Evolutionary conservation across 2,329 filamentous ascomycete genomes (phyloP), one percentile per base, ranked within the genome.

Genomic region (Aspergillus quadrilineatus): DNA sequence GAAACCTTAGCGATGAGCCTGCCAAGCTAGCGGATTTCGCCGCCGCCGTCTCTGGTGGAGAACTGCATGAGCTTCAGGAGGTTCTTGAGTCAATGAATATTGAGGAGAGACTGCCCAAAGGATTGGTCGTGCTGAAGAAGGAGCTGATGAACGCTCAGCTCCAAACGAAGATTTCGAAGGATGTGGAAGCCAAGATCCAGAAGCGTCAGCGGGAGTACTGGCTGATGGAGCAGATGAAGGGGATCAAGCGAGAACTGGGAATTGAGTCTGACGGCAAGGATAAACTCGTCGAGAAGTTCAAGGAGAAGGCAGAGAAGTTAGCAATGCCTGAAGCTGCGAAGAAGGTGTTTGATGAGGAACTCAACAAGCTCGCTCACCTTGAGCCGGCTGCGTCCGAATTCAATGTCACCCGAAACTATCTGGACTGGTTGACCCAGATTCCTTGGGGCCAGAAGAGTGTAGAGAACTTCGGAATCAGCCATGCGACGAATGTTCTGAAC

Each of bases 191-290:
- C 69, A 97, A 96, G 77, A 97, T 99, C 53, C 92, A 92, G 67
- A 97, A 99, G 77, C 88, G 93, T 30, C 94, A 99, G 73, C 87
- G 94, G 51, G 94, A 99, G 71, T 99, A 97, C 77, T 97, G 92
- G 90, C 80, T 99, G 46, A 95, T 96, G 91, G 94, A 99, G 76
- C 95, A 99, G 74, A 96, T 99, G 92, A 97, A 97, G 80, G 94
- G 92, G 28, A 99, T 99, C 69, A 89, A 91, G 57, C 85, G 94
- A 57, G 94, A 99, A 75, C 85, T 99, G 48, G 94, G 95, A 22
- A 90, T 99, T 52, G 95, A 99, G 73, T 96, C 91, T 5, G 94
- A 99, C 69, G 94, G 95, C 62, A 99, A 97, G 76, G 94, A 99
- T 69, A 97, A 97, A 77, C 82, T 99, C 10, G 90, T 99, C 1